phyloP scores from a whole-genome alignment of 1,284 basidiomycete genomes.

The Fistulina hepatica region DNA sequence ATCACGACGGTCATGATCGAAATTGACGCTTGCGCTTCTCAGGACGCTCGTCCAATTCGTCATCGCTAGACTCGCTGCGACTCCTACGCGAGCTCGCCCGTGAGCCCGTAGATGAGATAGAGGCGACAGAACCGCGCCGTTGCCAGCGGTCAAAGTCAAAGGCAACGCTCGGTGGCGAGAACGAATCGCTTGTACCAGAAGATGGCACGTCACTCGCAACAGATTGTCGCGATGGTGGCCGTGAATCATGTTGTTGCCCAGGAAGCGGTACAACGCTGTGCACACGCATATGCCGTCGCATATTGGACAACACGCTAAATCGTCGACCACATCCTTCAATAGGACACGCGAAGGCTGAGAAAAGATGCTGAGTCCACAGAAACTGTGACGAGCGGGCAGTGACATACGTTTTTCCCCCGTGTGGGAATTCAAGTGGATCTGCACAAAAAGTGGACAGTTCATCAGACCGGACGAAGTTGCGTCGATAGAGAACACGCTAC shows the following conservation, averaged over 20 bases:
- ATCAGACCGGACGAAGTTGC: slow-evolving; percentile 6
- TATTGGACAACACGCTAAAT: slow-evolving; percentile 80
- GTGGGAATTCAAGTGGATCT: slow-evolving; percentile 68
- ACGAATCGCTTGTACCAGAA: slow-evolving; percentile 1
- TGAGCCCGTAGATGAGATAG: slow-evolving; percentile 23
- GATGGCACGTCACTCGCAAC: slow-evolving; percentile 21
- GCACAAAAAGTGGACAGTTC: slow-evolving; percentile 10
- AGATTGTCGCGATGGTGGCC: slow-evolving; percentile 14
- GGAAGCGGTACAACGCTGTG: slow-evolving; percentile 35
- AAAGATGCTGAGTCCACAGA: slow-evolving; percentile 10
- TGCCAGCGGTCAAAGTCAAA: slow-evolving; percentile 15
- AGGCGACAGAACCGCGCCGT: slow-evolving; percentile 25
- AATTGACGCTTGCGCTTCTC: slow-evolving; percentile 22
- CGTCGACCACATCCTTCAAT: slow-evolving; percentile 65
- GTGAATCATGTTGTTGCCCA: slow-evolving; percentile 26
- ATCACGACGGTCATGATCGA: background rate
- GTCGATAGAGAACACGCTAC: slow-evolving; percentile 25
- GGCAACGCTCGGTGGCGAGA: slow-evolving; percentile 10
- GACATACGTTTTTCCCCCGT: slow-evolving; percentile 3
- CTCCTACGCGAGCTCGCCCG: slow-evolving; percentile 28
- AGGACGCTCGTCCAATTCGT: slow-evolving; percentile 18
- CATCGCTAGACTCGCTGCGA: slow-evolving; percentile 24
- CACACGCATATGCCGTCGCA: slow-evolving; percentile 72
- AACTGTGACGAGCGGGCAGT: slow-evolving; percentile 6
- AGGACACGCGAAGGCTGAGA: slow-evolving; percentile 63